Conservation (phyloP, 169 alveolate genomes). For the Cryptosporidium baileyi region DNA sequence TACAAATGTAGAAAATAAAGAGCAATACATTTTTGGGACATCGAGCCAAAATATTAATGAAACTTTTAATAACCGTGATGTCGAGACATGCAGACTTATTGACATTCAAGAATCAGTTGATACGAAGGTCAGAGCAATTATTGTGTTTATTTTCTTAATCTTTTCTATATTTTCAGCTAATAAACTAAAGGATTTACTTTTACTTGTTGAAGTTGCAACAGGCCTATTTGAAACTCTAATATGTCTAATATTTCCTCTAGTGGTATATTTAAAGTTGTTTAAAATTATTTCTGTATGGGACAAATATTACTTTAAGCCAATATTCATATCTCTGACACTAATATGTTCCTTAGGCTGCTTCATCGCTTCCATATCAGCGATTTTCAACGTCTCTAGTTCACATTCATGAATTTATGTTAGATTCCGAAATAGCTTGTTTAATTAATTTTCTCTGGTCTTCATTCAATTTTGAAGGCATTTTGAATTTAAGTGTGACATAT, state of each 20-base stretch:
- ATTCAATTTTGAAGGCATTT: slow-evolving; percentile 77
- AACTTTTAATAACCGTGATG: background rate
- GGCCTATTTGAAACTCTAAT: slow-evolving; percentile 62
- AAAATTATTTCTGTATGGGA: slow-evolving; percentile 2
- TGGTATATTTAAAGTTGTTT: slow-evolving; percentile 50
- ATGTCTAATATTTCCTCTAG: slow-evolving; percentile 38
- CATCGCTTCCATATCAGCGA: slow-evolving; percentile 61
- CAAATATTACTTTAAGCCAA: background rate
- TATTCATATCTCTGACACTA: slow-evolving; percentile 1
- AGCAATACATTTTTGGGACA: too few species aligned
- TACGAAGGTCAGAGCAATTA: slow-evolving; percentile 6
- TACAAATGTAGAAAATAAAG: too few species aligned
- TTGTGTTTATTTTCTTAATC: slow-evolving; percentile 13
- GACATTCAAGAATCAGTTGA: background rate
- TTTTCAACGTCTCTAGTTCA: background rate
- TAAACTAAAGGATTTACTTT: slow-evolving; percentile 16
- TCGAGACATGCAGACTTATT: background rate
- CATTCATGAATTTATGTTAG: slow-evolving; percentile 13
- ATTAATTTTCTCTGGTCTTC: slow-evolving; percentile 73
- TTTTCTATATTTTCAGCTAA: slow-evolving; percentile 32
- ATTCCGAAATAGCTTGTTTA: slow-evolving; percentile 74
- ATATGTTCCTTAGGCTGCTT: slow-evolving; percentile 63
- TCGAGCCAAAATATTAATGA: too few species aligned
- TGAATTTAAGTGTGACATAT: slow-evolving; percentile 77
- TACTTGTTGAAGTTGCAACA: slow-evolving; percentile 66